Conservation (phyloP, 2,329 filamentous ascomycete species). For the Talaromyces sp. region DNA sequence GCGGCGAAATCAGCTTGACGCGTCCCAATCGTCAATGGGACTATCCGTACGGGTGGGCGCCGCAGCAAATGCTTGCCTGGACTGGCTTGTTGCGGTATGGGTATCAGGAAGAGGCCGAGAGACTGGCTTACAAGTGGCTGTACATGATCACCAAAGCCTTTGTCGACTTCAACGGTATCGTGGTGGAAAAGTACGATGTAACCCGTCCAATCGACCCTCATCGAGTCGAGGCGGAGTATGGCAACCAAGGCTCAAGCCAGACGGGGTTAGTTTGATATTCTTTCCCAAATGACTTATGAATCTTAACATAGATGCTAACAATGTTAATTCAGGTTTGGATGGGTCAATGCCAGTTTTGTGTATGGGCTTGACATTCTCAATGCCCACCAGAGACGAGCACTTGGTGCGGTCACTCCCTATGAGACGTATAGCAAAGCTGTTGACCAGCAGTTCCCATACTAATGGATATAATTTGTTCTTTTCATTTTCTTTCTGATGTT, state of each 20-base stretch:
- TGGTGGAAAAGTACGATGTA: constrained; percentile 98
- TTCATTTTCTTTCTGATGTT: background rate
- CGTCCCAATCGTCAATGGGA: constrained; percentile 97
- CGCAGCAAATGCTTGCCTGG: constrained; percentile 98
- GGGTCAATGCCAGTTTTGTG: constrained; percentile 98
- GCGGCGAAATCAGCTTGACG: constrained; percentile 72
- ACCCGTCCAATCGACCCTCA: constrained; percentile 86
- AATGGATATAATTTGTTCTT: background rate
- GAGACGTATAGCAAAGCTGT: constrained; percentile 71
- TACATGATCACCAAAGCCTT: constrained; percentile 99
- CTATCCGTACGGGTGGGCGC: constrained; percentile 96
- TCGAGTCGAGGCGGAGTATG: constrained; percentile 93
- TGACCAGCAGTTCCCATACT: constrained; percentile 30
- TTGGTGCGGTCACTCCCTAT: constrained; percentile 83
- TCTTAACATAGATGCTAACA: constrained; percentile 69
- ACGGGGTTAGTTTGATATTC: constrained; percentile 61
- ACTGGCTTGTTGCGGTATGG: constrained; percentile 87
- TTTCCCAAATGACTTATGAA: constrained; percentile 46
- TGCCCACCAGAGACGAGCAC: constrained; percentile 80
- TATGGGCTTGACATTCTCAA: constrained; percentile 86
- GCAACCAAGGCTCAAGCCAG: constrained; percentile 69
- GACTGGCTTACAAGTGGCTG: constrained; percentile 91
- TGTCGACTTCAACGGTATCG: constrained; percentile 95
- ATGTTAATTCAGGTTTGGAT: constrained; percentile 68
- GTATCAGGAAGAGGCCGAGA: constrained; percentile 83